Evolutionary conservation across 345 rosid genomes (phyloP).

Genomic region (Trapa incisa): DNA sequence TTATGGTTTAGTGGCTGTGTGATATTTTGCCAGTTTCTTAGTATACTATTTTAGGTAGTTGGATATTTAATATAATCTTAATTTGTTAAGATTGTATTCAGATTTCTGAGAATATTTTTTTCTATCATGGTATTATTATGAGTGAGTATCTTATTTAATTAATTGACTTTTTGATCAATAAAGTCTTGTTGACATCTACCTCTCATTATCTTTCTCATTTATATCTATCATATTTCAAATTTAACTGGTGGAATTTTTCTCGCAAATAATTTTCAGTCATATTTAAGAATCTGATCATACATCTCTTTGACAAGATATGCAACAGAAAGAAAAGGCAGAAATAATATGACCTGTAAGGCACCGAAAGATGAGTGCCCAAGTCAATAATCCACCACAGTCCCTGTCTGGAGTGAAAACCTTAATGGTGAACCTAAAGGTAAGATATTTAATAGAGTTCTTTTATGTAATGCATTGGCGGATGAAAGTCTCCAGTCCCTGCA

Average conservation of each 20-base stretch:
- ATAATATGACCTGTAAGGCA: constrained; percentile 5
- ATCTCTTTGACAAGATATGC: not conserved
- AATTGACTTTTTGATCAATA: too few relatives aligned
- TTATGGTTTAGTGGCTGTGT: not conserved
- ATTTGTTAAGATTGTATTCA: too few relatives aligned
- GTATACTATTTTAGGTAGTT: too few relatives aligned
- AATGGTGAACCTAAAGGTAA: constrained; percentile 1
- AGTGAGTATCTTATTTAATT: too few relatives aligned
- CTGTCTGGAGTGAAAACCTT: not conserved
- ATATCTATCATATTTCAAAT: too few relatives aligned
- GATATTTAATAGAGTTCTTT: not conserved
- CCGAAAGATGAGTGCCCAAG: not conserved
- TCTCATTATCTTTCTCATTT: too few relatives aligned
- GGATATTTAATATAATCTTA: too few relatives aligned
- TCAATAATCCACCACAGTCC: not conserved
- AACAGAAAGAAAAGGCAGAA: not conserved
- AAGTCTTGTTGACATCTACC: too few relatives aligned
- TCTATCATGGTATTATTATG: too few relatives aligned
- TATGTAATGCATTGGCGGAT: not conserved
- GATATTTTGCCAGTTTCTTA: too few relatives aligned
- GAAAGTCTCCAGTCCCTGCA: not conserved
- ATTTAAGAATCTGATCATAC: not conserved
- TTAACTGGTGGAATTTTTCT: not conserved
- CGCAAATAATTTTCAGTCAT: not conserved
- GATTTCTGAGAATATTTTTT: too few relatives aligned